phyloP scores from a whole-genome alignment of 2,329 filamentous ascomycete species.

The Talaromyces amestolkiae region DNA sequence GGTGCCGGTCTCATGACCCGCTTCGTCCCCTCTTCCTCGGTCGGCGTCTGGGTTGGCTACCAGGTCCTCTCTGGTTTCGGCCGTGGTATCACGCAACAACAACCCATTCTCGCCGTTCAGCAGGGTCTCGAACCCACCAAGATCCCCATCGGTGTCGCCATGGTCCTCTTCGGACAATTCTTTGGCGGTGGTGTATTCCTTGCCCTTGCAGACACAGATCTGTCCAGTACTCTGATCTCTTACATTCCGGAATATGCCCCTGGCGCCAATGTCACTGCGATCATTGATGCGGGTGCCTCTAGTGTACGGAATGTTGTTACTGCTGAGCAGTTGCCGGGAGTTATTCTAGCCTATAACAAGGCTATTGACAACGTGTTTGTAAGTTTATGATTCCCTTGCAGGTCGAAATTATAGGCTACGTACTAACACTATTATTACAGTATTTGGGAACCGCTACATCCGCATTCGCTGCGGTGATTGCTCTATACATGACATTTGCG shows the following conservation, averaged over 20 bases:
- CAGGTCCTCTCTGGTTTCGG: constrained; percentile 11
- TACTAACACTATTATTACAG: background rate
- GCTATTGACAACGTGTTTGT: constrained; percentile 11
- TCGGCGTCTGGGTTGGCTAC: constrained; percentile 12
- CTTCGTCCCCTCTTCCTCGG: constrained; percentile 8
- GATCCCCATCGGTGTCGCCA: constrained; percentile 9
- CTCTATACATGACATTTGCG: constrained; percentile 8
- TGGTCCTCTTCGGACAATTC: constrained; percentile 15
- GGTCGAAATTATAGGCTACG: background rate
- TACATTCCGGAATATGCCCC: constrained; percentile 7
- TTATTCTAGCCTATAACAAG: constrained; percentile 8
- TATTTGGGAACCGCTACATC: constrained; percentile 13
- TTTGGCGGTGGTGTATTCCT: constrained; percentile 13
- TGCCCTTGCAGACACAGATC: constrained; percentile 8
- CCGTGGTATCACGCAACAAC: constrained; percentile 12
- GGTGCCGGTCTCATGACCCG: constrained; percentile 12
- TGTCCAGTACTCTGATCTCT: constrained; percentile 4
- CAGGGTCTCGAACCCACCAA: constrained; percentile 11
- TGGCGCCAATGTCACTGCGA: background rate
- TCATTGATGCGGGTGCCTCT: constrained; percentile 3
- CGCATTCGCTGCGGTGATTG: constrained; percentile 5
- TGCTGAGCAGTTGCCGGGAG: constrained; percentile 4
- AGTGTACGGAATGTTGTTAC: constrained; percentile 9
- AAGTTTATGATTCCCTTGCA: background rate
- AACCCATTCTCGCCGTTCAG: constrained; percentile 2